Base-by-base conservation (phyloP, 768 basidiomycete genomes). In the Russula compacta region DNA sequence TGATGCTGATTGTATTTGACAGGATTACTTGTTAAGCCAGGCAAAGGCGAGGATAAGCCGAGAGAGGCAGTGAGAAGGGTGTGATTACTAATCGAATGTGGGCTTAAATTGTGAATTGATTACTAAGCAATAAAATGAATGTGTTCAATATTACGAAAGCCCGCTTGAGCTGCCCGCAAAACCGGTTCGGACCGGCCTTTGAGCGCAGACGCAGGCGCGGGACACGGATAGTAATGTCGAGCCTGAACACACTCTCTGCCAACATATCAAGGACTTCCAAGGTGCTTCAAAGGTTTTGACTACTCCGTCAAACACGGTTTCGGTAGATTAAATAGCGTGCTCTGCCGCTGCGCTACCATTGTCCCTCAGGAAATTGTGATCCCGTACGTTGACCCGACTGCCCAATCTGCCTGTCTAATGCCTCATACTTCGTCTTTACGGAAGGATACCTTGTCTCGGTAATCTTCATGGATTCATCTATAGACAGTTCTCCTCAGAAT, bases 401-500 rank as follows among this genome's bases (percentile, higher is more conserved):
- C 10, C 35, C 29, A 15, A 15, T 44, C n/a, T 17, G n/a, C 10
- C 35, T 38, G 11, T 11, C 10, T 24, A 43, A 53, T 51, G 33
- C 21, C 0, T 6, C 33, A 58, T 29, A 14, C 58, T 59, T 21
- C 46, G 24, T 51, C 42, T 29, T 36, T 24, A 33, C 40, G 39
- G 32, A 4, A 19, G 42, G 36, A 24, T 21, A 44, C 19, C 35
- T 5, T 8, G 19, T 56, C 44, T n/a, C 29, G 11, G 17, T 39
- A 21, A 17, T n/a, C 33, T 9, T 32, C 6, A 62, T 62, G 61
- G 39, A 62, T 21, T 8, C 32, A 51, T 9, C 61, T 17, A 36
- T 53, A 15, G 56, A 62, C 7, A 36, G 21, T 44, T 48, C 55
- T 46, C 35, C 32, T 11, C 56, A 62, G 46, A 58, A 48, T 42